Conservation (phyloP, 2,329 filamentous ascomycete species). For the Trichoderma sp. region DNA sequence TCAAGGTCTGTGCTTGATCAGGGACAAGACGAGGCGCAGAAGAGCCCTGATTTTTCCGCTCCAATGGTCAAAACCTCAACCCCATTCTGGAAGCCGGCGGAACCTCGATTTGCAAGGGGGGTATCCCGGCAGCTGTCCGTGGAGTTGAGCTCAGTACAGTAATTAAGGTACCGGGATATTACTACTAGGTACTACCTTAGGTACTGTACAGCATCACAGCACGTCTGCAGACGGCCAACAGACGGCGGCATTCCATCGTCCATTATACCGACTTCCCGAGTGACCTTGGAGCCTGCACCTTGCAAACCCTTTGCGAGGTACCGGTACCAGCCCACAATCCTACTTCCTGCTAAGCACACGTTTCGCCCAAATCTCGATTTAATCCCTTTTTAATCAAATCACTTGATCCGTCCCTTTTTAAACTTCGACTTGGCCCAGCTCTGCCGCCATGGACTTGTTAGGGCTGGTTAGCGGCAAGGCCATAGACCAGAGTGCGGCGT, state of each 20-base stretch:
- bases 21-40: neutral
- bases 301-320: neutral
- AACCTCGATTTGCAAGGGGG: neutral
- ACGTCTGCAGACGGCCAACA: too few relatives aligned
- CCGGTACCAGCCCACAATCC: neutral
- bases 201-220: neutral
- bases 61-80: neutral
- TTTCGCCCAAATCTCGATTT: neutral
- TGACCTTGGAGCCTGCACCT: neutral
- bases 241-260: neutral
- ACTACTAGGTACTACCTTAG: too few relatives aligned
- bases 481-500: neutral
- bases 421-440: neutral
- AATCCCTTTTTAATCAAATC: too few relatives aligned
- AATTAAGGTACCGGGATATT: neutral
- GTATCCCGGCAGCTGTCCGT: neutral
- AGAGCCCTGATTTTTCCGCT: neutral
- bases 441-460: neutral
- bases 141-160: neutral
- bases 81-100: constrained; percentile 8
- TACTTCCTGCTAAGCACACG: neutral
- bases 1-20: neutral
- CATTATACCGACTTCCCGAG: neutral
- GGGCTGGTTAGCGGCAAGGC: constrained; percentile 8
- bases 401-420: neutral